Evolutionary conservation across 176 grass and related monocot species (phyloP), one percentile per base, ranked within the genome.

Genomic region (Lolium multiflorum): DNA sequence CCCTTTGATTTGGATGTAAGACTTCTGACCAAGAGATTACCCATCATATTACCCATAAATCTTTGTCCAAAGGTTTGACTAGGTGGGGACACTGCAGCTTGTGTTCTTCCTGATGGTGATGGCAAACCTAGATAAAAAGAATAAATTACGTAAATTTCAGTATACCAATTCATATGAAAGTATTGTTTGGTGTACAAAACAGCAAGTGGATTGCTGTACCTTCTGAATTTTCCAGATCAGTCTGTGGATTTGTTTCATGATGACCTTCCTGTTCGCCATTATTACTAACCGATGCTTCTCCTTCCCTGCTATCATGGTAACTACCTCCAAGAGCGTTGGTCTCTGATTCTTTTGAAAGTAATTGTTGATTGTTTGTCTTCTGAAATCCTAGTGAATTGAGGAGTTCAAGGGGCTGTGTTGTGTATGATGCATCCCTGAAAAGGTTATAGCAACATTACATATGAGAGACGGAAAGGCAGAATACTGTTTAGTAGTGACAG

Each of bases 351-450:
- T 77, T 91, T 78, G 87, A 85, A 77, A 89, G 35, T 28, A 71
- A 69, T 81, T 88, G 76, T 56, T 95, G 93, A 76, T 87, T 89
- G 39, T 84, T 96, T 62, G 88, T 74, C 49, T 99, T 93, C 50
- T 93, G 92, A 83, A 99, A 94, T 89, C 94, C 92, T 86, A 99
- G 70, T 46, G 97, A 99, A 90, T 99, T 99, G 82, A 97, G 92
- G 61, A 99, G 90, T 82, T 99, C 97, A 0, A 99, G 94, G 51
- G 97, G 97, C 89, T 97, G 97, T 64, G 97, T 97, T 67, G 97
- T 91, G 90, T 94, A 99, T 52, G 92, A 94, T 66, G 97, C 97
- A 91, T 99, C 97, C 89, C 97, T 99, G 80, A 64, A 56, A 66
- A 92, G 54, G 86, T 81, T 66, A 88, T 71, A 89, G 24, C 63